Evolutionary conservation across 202 grass and related monocot species (phyloP).

Genomic region (Brachypodium distachyon): DNA sequence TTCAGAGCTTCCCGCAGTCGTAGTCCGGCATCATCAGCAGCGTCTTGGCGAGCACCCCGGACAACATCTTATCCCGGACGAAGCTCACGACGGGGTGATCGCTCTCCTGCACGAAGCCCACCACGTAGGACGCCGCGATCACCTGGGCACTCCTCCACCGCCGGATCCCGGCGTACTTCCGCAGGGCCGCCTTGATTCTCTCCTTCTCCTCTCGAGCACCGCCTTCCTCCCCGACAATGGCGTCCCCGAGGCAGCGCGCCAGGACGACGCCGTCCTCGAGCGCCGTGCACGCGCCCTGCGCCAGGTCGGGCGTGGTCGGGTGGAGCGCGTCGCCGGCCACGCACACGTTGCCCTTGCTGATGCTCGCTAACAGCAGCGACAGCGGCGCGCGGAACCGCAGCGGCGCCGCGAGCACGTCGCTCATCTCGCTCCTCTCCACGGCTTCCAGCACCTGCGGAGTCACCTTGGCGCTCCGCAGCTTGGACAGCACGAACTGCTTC

Average conservation of each 20-base stretch:
- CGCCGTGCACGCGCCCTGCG: slow-evolving; percentile 50
- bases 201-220: background rate
- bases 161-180: slow-evolving; percentile 18
- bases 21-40: slow-evolving; percentile 4
- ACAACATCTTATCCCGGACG: slow-evolving; percentile 27
- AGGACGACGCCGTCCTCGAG: slow-evolving; percentile 47
- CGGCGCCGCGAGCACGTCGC: slow-evolving; percentile 12
- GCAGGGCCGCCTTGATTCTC: slow-evolving; percentile 16
- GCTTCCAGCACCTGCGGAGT: slow-evolving; percentile 17
- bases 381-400: slow-evolving; percentile 35
- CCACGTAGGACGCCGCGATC: background rate
- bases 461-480: slow-evolving; percentile 7
- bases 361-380: slow-evolving; percentile 24
- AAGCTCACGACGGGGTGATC: slow-evolving; percentile 15
- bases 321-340: slow-evolving; percentile 54
- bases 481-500: slow-evolving; percentile 31
- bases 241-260: slow-evolving; percentile 37
- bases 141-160: slow-evolving; percentile 42
- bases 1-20: slow-evolving; percentile 32
- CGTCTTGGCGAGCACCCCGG: background rate
- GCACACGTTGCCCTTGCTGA: slow-evolving; percentile 36
- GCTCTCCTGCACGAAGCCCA: slow-evolving; percentile 40
- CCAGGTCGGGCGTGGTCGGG: slow-evolving; percentile 54
- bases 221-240: background rate
- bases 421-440: slow-evolving; percentile 29